These are phyloP conservation scores for Boletus rubroflammeus DNA, from an alignment of 768 basidiomycete species.

Conservation along the genomic window DNA sequence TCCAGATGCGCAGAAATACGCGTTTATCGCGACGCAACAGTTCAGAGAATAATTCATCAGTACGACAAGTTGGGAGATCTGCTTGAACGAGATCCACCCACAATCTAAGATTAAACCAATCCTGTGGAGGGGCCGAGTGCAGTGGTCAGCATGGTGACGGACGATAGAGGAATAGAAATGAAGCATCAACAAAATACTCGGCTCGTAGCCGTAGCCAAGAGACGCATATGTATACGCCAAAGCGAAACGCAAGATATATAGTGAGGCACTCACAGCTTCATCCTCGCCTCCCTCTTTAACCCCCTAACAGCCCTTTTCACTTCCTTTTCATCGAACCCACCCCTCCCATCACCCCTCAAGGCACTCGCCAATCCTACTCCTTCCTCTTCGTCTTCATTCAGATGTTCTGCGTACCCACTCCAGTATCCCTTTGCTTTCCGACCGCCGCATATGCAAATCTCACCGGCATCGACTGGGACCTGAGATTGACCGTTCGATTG, in stretches of 20 bases:
- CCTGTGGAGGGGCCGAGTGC: conserved; percentile 1
- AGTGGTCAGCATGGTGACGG: conserved; percentile 5
- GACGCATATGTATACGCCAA: not conserved
- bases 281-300: conserved; percentile 62
- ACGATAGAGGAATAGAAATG: not conserved
- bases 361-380: conserved; percentile 44
- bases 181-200: not conserved
- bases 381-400: conserved; percentile 42
- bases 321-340: conserved; percentile 68
- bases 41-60: conserved; percentile 5
- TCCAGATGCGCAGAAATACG: not conserved
- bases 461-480: conserved; percentile 20
- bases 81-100: conserved; percentile 10
- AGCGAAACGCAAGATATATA: not conserved
- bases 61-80: not conserved
- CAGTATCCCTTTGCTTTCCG: conserved; percentile 64
- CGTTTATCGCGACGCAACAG: not conserved
- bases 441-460: conserved; percentile 55
- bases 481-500: conserved; percentile 18
- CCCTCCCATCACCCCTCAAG: conserved; percentile 43
- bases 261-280: conserved; percentile 58
- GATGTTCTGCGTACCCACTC: conserved; percentile 56
- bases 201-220: not conserved
- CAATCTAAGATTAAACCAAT: conserved; percentile 31
- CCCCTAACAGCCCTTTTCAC: conserved; percentile 62